Conservation (phyloP, 2,329 filamentous ascomycete genomes). For the Colletotrichum agaves region DNA sequence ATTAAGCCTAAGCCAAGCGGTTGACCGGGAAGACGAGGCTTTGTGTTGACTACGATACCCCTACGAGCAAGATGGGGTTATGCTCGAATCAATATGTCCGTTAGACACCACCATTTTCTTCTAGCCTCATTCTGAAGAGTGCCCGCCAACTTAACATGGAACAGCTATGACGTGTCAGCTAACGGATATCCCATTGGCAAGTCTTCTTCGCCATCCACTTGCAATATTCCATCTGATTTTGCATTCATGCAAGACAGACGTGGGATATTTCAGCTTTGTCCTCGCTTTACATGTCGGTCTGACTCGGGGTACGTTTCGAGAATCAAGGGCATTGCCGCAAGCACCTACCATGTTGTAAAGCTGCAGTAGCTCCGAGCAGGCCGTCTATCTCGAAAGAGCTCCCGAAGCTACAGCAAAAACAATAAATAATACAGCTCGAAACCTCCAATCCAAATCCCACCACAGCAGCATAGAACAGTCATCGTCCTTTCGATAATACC, state of each 20-base stretch:
- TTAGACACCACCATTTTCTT: conserved; percentile 21
- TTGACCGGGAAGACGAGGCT: conserved; percentile 25
- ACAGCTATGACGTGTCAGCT: conserved; percentile 31
- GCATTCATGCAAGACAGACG: conserved; percentile 30
- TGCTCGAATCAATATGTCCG: conserved; percentile 29
- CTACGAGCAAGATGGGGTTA: conserved; percentile 26
- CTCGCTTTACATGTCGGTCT: conserved; percentile 31
- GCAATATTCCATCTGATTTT: conserved; percentile 34
- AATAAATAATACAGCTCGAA: conserved; percentile 36
- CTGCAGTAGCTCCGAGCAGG: conserved; percentile 33
- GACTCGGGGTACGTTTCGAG: conserved; percentile 35
- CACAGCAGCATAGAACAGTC: conserved; percentile 32
- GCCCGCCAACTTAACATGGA: conserved; percentile 31
- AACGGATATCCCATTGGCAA: conserved; percentile 19
- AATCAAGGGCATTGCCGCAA: conserved; percentile 33
- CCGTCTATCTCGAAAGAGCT: conserved; percentile 25
- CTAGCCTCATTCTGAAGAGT: conserved; percentile 25
- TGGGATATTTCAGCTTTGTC: conserved; percentile 37
- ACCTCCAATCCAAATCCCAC: not conserved
- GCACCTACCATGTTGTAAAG: conserved; percentile 38
- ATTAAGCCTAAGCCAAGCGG: conserved; percentile 1
- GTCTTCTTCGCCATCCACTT: conserved; percentile 22
- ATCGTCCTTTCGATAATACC: conserved; percentile 27
- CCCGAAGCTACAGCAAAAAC: conserved; percentile 16
- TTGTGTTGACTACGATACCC: conserved; percentile 30